phyloP scores from a whole-genome alignment of 371 early-diverging fungal species.

The Mortierella sp. region DNA sequence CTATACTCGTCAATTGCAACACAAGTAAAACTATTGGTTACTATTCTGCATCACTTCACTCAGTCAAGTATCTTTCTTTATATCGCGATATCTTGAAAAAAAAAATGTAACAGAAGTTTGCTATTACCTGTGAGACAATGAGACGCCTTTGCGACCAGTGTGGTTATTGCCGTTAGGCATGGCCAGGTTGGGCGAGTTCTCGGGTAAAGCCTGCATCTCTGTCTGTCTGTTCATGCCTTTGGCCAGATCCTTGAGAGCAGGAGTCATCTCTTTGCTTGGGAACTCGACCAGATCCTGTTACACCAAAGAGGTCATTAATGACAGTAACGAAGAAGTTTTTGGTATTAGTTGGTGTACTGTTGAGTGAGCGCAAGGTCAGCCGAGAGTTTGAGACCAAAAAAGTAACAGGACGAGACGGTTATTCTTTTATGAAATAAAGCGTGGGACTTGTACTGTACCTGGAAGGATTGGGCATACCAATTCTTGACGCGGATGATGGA shows the following conservation, averaged over 20 bases:
- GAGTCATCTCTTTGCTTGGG: conserved; percentile 72
- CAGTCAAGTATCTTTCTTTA: background rate
- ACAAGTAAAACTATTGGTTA: background rate
- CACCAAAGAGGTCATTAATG: background rate
- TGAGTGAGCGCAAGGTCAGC: conserved; percentile 1
- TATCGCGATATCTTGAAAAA: background rate
- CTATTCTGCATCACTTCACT: background rate
- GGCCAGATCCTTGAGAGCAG: conserved; percentile 52
- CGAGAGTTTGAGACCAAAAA: conserved; percentile 16
- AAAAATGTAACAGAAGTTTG: background rate
- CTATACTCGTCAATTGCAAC: conserved; percentile 40
- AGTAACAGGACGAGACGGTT: background rate
- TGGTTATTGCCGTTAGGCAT: conserved; percentile 52
- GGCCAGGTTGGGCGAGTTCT: conserved; percentile 79
- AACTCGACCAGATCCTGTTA: conserved; percentile 81
- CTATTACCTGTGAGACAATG: conserved; percentile 50
- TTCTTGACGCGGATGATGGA: conserved; percentile 92
- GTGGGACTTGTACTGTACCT: conserved; percentile 62
- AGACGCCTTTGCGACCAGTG: conserved; percentile 53
- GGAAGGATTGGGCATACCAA: conserved; percentile 96
- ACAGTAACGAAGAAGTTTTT: background rate
- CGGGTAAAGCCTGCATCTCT: conserved; percentile 59
- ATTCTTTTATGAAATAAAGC: conserved; percentile 17
- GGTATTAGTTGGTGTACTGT: background rate
- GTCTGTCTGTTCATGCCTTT: conserved; percentile 47